Evolutionary conservation across 805 yeast species (phyloP), one percentile per base, ranked within the genome.

Genomic region (Barnettozyma californica): DNA sequence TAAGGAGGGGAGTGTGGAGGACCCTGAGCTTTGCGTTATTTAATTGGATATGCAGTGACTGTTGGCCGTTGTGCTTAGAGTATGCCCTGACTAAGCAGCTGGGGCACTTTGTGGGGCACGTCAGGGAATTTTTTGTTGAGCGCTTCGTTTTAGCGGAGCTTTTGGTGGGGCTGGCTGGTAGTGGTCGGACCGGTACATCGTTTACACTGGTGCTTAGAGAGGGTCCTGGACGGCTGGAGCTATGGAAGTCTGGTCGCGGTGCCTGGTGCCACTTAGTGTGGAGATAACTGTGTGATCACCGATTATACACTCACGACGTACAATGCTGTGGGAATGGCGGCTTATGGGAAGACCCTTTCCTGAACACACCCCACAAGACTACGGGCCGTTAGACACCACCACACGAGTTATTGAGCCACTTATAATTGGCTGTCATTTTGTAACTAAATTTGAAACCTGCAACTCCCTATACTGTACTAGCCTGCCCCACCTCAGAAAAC

Each of bases 81-180:
- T 38, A 16, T 8, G 18, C 18, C 27, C 10, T 38, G 41, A 21
- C 27, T 38, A 21, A 38, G 41, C 41, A 18, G 23, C 23, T 35
- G 38, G 38, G 41, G 41, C 41, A 38, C 11, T 38, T 38, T 38
- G 41, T 38, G 41, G 41, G 41, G 41, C 41, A 38, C 18, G 41
- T 38, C 41, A 38, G 41, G 23, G 27, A 19, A 20, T 19, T 21
- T 38, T 38, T 38, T 38, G 41, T 38, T 38, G 41, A 38, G 41
- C 18, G 14, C 18, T 38, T 38, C 41, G 41, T 38, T 19, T 38
- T 8, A 38, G 27, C 41, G 41, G 41, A 38, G 25, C 27, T 38
- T 38, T 20, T 38, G 41, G 41, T 38, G 41, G 41, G 41, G 41
- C 41, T 20, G 16, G 16, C 16, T 13, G 33, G 33, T 29, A 14